Evolutionary conservation across 257 asterid species (phyloP).

Genomic region (Gentiana straminea): DNA sequence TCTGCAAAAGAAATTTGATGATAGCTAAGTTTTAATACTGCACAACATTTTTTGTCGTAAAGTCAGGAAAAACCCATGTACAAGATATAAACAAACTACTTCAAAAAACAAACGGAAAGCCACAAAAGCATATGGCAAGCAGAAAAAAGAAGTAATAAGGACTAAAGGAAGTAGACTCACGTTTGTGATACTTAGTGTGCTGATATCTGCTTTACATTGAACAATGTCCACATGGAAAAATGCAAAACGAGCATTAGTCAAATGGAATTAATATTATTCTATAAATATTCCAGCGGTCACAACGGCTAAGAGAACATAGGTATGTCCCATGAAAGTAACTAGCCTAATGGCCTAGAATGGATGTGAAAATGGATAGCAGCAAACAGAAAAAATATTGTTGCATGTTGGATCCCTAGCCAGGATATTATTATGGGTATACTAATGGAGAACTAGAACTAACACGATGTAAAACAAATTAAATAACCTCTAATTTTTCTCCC

Average conservation of each 20-base stretch:
- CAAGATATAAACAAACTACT: background rate
- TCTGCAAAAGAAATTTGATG: conserved; percentile 39
- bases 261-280: conserved; percentile 1
- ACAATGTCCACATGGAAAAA: conserved; percentile 36
- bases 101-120: background rate
- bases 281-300: background rate
- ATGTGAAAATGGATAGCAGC: no score
- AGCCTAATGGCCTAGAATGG: no score
- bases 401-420: no score
- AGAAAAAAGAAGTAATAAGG: background rate
- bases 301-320: no score
- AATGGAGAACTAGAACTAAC: no score
- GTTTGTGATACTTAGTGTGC: conserved; percentile 96
- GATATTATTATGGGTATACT: no score
- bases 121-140: background rate
- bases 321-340: no score
- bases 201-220: conserved; percentile 65
- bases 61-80: no score
- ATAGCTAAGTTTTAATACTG: conserved; percentile 1
- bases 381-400: no score
- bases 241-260: conserved; percentile 22
- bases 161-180: conserved; percentile 46
- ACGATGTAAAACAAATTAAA: no score
- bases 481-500: no score
- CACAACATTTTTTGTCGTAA: background rate